A percentile compares a stretch with the other conserved stretches of the same genome.
These are phyloP conservation scores for Dissophora ornata DNA, from an alignment of 192 early-diverging fungal species.

Conservation along the genomic window DNA sequence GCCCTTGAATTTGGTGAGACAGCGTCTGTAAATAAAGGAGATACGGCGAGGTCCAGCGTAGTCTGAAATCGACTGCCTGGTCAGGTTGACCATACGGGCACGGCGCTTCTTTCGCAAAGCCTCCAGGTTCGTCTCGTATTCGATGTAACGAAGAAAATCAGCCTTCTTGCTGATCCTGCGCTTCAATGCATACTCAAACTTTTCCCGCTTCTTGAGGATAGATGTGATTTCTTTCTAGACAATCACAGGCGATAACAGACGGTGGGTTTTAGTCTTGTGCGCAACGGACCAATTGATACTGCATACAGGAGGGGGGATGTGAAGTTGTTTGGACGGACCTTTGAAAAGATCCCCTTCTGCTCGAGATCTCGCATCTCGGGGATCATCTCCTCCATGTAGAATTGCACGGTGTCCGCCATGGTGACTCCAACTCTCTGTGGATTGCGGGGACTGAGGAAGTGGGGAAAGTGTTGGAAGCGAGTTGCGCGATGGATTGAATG, in stretches of 20 bases:
- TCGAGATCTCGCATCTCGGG: constrained; percentile 92
- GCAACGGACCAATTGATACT: too few species aligned
- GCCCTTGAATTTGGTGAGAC: constrained; percentile 80
- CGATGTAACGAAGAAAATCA: constrained; percentile 93
- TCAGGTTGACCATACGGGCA: constrained; percentile 63
- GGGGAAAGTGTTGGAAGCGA: not conserved
- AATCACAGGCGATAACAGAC: not conserved
- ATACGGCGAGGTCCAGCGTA: constrained; percentile 81
- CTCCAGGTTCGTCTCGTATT: constrained; percentile 95
- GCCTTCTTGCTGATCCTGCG: constrained; percentile 76
- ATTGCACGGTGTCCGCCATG: constrained; percentile 93
- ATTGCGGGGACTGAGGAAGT: not conserved
- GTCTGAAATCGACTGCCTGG: constrained; percentile 73
- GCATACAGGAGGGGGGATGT: too few species aligned
- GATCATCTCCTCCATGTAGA: constrained; percentile 93
- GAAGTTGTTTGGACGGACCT: constrained; percentile 70
- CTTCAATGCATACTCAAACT: constrained; percentile 89
- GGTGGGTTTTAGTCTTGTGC: too few species aligned
- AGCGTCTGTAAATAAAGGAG: constrained; percentile 82
- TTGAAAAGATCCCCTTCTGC: constrained; percentile 81
- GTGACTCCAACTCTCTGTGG: constrained; percentile 12
- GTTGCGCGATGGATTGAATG: not conserved
- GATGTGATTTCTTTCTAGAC: constrained; percentile 81
- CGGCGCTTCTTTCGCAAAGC: constrained; percentile 83
- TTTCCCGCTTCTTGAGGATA: constrained; percentile 89